A percentile compares a stretch with the other conserved stretches of the same genome.
Conservation (phyloP, 148 eudicot genomes). For the Dysphania ambrosioides region DNA sequence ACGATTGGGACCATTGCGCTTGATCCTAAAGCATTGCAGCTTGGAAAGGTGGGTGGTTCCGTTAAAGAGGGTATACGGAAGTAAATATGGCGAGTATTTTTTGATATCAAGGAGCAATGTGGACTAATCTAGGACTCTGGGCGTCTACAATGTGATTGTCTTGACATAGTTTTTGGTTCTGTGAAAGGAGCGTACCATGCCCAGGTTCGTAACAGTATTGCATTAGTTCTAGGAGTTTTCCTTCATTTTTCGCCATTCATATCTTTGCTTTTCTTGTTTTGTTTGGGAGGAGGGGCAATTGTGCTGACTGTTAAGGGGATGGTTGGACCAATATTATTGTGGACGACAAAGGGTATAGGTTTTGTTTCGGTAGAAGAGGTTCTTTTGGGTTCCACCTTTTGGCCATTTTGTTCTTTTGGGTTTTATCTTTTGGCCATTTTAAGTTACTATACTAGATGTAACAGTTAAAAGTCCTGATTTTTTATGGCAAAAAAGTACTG, state of each 20-base stretch:
- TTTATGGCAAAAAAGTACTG: constrained; percentile 2
- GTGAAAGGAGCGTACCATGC: constrained; percentile 9
- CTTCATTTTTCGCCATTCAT: neutral
- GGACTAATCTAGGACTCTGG: constrained; percentile 13
- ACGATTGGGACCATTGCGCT: constrained; percentile 84
- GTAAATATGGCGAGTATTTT: constrained; percentile 4
- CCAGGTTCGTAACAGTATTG: constrained; percentile 8
- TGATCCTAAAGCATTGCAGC: constrained; percentile 62
- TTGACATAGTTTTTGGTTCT: constrained; percentile 14
- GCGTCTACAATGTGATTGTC: neutral
- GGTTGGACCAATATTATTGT: neutral
- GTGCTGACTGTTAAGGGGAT: no score
- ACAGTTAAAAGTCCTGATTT: neutral
- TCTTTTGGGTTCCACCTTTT: neutral
- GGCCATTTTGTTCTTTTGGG: constrained; percentile 6
- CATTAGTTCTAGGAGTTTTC: constrained; percentile 4
- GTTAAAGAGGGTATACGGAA: constrained; percentile 27
- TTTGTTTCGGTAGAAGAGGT: constrained; percentile 1
- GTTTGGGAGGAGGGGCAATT: neutral
- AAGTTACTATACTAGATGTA: constrained; percentile 10
- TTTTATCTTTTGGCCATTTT: neutral
- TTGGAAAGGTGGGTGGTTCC: constrained; percentile 29
- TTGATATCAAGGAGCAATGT: neutral
- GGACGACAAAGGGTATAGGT: neutral
- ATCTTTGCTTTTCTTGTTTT: neutral